Conservation (phyloP, 1,139 yeast species). For the Hyphopichia fennica region DNA sequence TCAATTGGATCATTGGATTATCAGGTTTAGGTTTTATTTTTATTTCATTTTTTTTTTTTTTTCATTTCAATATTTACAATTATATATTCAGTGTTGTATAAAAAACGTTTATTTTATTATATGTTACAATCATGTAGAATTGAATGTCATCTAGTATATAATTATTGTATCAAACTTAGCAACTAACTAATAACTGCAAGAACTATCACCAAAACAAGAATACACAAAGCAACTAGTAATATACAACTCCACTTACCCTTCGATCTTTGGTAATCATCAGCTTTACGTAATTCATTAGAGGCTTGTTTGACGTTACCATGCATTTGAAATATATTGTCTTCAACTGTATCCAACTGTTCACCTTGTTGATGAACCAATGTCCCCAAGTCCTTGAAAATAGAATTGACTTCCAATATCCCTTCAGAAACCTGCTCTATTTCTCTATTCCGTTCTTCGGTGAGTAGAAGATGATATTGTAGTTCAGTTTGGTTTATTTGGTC, state of each 20-base stretch:
- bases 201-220: conserved; percentile 38
- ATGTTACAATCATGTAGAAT: not conserved
- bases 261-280: conserved; percentile 70
- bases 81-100: no score
- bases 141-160: not conserved
- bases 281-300: conserved; percentile 64
- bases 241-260: conserved; percentile 77
- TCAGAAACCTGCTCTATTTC: conserved; percentile 72
- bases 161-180: not conserved
- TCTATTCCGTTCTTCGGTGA: conserved; percentile 70
- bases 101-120: no score
- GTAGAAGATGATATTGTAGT: conserved; percentile 66
- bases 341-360: conserved; percentile 77
- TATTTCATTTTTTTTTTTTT: not conserved
- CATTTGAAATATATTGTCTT: conserved; percentile 68
- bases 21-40: not conserved
- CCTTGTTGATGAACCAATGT: conserved; percentile 82
- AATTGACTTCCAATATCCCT: conserved; percentile 80
- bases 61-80: no score
- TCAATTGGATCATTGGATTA: no score
- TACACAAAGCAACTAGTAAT: conserved; percentile 46
- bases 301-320: conserved; percentile 74
- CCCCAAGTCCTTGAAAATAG: conserved; percentile 80
- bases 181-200: conserved; percentile 36
- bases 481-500: conserved; percentile 56